Evolutionary conservation across 495 filamentous ascomycete species (phyloP), one percentile per base, ranked within the genome.

Genomic region (Xylaria castorea): DNA sequence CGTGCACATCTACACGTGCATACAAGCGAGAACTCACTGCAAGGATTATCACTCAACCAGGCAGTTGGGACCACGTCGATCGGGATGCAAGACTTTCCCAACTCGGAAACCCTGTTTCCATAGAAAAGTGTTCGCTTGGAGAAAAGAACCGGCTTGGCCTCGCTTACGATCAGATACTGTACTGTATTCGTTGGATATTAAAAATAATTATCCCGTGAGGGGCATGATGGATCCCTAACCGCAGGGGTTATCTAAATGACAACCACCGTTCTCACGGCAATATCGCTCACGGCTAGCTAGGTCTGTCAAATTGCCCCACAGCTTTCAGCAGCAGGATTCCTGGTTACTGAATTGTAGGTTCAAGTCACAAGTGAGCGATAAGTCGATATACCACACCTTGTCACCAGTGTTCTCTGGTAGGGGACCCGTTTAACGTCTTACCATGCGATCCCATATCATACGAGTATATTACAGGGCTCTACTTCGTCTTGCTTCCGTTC

Each of bases 141-240:
- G 57, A 60, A 36, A 60, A 38, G 30, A 60, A 20, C 57, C 58
- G 34, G 58, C 58, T 61, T 61, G 58, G 58, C 58, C 27, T 61
- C 34, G 58, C 58, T 61, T 61, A 38, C 58, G 20, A 61, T 42
- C 34, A 61, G 30, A 61, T 38, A n/a, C n/a, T n/a, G n/a, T n/a
- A n/a, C n/a, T n/a, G n/a, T n/a, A 22, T 38, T 61, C 58, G 32
- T 61, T 61, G 58, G 72, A 74, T 55, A 63, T 70, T 70, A 75
- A 75, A n/a, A 42, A 42, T 40, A 75, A 76, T 46, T 73, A 71
- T 25, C 75, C 30, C 27, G 70, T 42, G 6, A 77, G 78, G 58
- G 58, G 58, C 51, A 57, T 9, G 51, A 57, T 16, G 22, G 51
- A 9, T n/a, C 57, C 57, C 34, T 22, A 7, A 22, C 18, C 34